A percentile compares a stretch with the other conserved stretches of the same genome.
Evolutionary conservation across 2,329 filamentous ascomycete species (phyloP).

Genomic region (Xylaria multiplex): DNA sequence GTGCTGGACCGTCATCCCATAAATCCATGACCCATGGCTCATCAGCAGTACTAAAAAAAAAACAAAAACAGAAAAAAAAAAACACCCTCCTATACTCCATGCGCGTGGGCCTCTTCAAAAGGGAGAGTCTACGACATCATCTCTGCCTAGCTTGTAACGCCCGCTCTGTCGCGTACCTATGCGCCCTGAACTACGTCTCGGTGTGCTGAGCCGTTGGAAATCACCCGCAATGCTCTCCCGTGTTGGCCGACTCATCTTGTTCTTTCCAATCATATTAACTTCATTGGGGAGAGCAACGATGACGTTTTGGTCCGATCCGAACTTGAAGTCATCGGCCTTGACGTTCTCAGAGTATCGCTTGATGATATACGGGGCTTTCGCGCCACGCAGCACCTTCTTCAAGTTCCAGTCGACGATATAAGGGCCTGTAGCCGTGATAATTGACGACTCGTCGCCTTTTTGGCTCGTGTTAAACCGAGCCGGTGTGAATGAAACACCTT

Average conservation of each 20-base stretch:
- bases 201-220: constrained; percentile 59
- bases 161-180: constrained; percentile 65
- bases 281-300: constrained; percentile 97
- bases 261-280: constrained; percentile 95
- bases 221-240: constrained; percentile 87
- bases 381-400: constrained; percentile 84
- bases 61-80: not conserved
- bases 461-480: constrained; percentile 94
- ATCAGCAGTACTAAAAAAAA: constrained; percentile 14
- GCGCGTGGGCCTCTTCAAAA: constrained; percentile 53
- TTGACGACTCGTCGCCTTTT: constrained; percentile 84
- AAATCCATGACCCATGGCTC: constrained; percentile 26
- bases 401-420: constrained; percentile 97
- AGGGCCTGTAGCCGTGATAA: constrained; percentile 94
- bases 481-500: constrained; percentile 85
- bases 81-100: not conserved
- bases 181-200: constrained; percentile 60
- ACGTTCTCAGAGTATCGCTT: constrained; percentile 96
- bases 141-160: constrained; percentile 78
- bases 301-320: constrained; percentile 95
- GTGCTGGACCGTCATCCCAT: constrained; percentile 34
- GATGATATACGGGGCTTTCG: constrained; percentile 92
- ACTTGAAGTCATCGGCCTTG: constrained; percentile 98
- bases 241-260: constrained; percentile 85
- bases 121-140: constrained; percentile 83